Conservation (phyloP, 768 basidiomycete genomes). For the Panellus pusillus region DNA sequence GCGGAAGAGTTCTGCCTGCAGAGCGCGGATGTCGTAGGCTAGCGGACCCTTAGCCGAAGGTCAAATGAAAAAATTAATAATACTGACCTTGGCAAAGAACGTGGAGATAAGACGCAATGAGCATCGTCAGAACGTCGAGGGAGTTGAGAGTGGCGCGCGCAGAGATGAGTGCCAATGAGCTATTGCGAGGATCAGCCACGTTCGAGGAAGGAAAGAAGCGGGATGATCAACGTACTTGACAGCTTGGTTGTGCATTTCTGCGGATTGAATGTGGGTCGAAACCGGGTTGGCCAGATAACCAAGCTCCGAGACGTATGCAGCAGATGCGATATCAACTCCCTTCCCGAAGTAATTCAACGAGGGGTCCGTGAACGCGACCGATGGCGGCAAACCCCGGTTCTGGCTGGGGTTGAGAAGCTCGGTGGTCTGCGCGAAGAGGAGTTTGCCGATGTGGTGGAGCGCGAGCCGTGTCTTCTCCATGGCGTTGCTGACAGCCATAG, state of each 20-base stretch:
- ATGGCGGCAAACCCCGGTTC: conserved; percentile 81
- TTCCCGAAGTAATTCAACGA: conserved; percentile 78
- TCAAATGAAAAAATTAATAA: no score
- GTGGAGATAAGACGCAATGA: conserved; percentile 73
- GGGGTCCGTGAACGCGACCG: conserved; percentile 70
- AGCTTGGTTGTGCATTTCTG: conserved; percentile 85
- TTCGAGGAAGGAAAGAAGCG: no score
- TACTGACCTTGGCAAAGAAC: conserved; percentile 58
- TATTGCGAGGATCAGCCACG: conserved; percentile 17
- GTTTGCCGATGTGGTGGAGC: conserved; percentile 68
- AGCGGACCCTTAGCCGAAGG: no score
- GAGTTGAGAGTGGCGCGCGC: conserved; percentile 74
- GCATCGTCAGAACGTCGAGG: conserved; percentile 68
- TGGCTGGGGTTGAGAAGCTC: conserved; percentile 79
- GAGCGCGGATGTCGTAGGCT: background rate
- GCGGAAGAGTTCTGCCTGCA: background rate
- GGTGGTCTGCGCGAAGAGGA: conserved; percentile 68
- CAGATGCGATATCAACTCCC: conserved; percentile 79
- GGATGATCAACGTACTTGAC: conserved; percentile 43
- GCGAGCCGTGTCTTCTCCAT: conserved; percentile 87
- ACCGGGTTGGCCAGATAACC: conserved; percentile 79
- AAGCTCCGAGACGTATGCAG: conserved; percentile 76
- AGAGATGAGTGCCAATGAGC: conserved; percentile 68
- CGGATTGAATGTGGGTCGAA: conserved; percentile 77
- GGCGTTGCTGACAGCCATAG: conserved; percentile 72